Percentiles rank a stretch among this genome's conserved stretches.
Conservation (phyloP, 148 eudicot species). For the Mesembryanthemum crystallinum region DNA sequence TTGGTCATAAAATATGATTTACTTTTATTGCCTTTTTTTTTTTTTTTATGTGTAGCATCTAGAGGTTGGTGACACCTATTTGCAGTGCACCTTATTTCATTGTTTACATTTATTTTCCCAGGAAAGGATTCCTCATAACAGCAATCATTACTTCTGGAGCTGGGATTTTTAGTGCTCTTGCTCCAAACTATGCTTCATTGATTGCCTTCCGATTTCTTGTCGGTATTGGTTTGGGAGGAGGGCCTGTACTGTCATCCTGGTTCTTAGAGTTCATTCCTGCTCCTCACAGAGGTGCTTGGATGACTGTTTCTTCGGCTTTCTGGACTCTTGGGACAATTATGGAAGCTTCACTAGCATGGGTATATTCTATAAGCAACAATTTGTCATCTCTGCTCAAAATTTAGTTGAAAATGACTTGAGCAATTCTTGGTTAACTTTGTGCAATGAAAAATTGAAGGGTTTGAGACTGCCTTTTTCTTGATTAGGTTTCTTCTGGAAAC, state of each 20-base stretch:
- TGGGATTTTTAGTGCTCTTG: constrained; percentile 68
- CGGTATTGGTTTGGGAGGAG: constrained; percentile 88
- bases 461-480: background rate
- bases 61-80: too few relatives aligned
- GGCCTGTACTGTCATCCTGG: constrained; percentile 73
- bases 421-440: background rate
- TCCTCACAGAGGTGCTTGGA: constrained; percentile 82
- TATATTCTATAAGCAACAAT: constrained; percentile 29
- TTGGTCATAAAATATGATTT: too few relatives aligned
- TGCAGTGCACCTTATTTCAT: too few relatives aligned
- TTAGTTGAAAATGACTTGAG: background rate
- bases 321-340: constrained; percentile 87
- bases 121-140: constrained; percentile 73
- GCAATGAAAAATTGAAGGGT: background rate
- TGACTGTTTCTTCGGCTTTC: constrained; percentile 74
- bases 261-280: constrained; percentile 89
- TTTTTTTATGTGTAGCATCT: background rate
- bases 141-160: constrained; percentile 61
- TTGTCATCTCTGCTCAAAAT: background rate
- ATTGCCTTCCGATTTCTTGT: constrained; percentile 58
- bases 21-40: too few relatives aligned
- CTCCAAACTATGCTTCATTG: constrained; percentile 62
- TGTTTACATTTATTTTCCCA: constrained; percentile 19
- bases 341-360: constrained; percentile 93
- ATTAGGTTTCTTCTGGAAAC: background rate